Percentiles rank a stretch among this genome's conserved stretches.
Conservation (phyloP, 2,329 filamentous ascomycete species). For the Pseudogymnoascus sp. region DNA sequence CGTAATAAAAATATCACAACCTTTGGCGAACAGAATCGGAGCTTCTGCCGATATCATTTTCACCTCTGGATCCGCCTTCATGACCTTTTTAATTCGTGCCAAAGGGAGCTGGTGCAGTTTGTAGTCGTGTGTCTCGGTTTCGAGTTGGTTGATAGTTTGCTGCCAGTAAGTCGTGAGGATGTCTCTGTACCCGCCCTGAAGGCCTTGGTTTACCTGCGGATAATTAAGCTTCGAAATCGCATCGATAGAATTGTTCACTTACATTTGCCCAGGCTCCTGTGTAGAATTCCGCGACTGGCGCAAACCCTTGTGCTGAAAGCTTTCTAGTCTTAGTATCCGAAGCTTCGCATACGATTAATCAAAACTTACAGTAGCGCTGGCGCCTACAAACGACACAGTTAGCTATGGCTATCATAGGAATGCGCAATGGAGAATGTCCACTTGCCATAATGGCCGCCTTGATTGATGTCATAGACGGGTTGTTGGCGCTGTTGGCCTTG, state of each 20-base stretch:
- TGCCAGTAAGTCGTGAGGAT: conserved; percentile 99
- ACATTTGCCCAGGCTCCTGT: conserved; percentile 94
- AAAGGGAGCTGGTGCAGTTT: conserved; percentile 94
- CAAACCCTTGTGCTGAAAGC: conserved; percentile 81
- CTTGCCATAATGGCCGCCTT: conserved; percentile 73
- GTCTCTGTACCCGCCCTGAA: conserved; percentile 87
- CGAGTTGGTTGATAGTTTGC: conserved; percentile 91
- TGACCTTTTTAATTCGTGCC: conserved; percentile 99
- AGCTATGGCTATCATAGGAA: conserved; percentile 12
- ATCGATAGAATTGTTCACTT: conserved; percentile 29
- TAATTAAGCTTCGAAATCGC: conserved; percentile 20
- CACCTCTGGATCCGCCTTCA: conserved; percentile 98
- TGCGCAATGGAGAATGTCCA: conserved; percentile 11
- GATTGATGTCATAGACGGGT: conserved; percentile 62
- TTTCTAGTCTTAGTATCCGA: conserved; percentile 31
- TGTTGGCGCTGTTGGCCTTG: conserved; percentile 37
- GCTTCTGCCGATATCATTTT: conserved; percentile 99
- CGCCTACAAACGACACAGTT: conserved; percentile 40
- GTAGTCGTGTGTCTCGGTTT: conserved; percentile 94
- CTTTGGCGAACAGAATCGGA: conserved; percentile 95
- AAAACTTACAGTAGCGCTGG: conserved; percentile 56
- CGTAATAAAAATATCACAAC: conserved; percentile 98
- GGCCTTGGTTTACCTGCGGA: conserved; percentile 80
- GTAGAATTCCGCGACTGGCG: conserved; percentile 83
- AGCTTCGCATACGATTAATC: background rate